Percentiles rank a stretch among this genome's conserved stretches.
These are phyloP conservation scores for Scleroderma bovista DNA, from an alignment of 768 basidiomycete genomes.

Conservation along the genomic window DNA sequence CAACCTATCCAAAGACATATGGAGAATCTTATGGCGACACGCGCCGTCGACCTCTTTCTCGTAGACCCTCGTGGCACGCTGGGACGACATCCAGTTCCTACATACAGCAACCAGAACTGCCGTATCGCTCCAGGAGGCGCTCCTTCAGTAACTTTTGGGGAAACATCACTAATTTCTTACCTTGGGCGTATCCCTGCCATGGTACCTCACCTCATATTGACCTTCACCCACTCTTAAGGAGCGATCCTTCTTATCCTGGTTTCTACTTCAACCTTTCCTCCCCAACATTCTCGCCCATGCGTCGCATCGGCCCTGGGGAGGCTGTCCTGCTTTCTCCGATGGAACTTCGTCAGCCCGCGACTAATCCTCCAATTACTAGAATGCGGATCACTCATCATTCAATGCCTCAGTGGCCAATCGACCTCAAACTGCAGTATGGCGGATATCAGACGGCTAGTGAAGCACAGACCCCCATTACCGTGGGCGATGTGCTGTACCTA, in stretches of 20 bases:
- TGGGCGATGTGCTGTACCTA: constrained; percentile 51
- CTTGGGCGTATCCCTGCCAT: constrained; percentile 14
- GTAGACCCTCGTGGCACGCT: constrained; percentile 43
- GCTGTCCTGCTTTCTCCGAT: constrained; percentile 34
- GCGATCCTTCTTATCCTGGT: constrained; percentile 37
- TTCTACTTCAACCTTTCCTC: constrained; percentile 54
- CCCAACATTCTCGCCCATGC: constrained; percentile 42
- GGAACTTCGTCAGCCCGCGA: constrained; percentile 48
- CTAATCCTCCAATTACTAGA: constrained; percentile 46
- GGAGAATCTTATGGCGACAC: constrained; percentile 12
- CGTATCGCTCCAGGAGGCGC: constrained; percentile 14
- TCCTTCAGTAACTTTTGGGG: constrained; percentile 26
- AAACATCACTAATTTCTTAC: constrained; percentile 16
- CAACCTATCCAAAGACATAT: constrained; percentile 12
- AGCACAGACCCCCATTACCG: constrained; percentile 41
- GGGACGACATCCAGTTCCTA: constrained; percentile 21
- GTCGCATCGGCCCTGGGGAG: constrained; percentile 35
- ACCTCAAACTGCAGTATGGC: constrained; percentile 37
- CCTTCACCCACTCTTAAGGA: constrained; percentile 39
- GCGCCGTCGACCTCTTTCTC: constrained; percentile 25
- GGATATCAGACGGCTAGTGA: constrained; percentile 18
- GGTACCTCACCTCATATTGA: constrained; percentile 22
- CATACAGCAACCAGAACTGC: constrained; percentile 11
- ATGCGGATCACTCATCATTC: constrained; percentile 54
- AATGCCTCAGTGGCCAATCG: constrained; percentile 58